These are phyloP conservation scores for Aspergillus pseudoglaucus DNA, from an alignment of 2,329 filamentous ascomycete species.

Conservation along the genomic window DNA sequence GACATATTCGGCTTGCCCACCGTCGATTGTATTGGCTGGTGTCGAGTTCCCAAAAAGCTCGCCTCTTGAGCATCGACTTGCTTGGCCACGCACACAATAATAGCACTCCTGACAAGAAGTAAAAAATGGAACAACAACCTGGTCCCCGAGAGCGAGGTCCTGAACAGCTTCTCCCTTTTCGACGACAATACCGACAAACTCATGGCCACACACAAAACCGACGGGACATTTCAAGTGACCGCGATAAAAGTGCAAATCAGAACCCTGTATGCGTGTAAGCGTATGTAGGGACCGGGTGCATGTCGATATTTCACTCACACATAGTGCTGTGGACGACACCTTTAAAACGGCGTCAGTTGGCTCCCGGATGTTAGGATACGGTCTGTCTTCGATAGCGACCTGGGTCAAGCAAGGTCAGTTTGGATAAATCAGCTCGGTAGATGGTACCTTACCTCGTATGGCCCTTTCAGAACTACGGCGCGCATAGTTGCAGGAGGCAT, in stretches of 20 bases:
- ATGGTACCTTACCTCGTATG: conserved; percentile 41
- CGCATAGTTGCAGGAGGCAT: conserved; percentile 57
- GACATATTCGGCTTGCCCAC: conserved; percentile 72
- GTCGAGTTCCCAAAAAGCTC: conserved; percentile 59
- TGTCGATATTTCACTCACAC: conserved; percentile 52
- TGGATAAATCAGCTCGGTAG: no score
- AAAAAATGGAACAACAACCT: conserved; percentile 70
- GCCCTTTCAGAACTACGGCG: conserved; percentile 75
- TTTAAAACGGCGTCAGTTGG: conserved; percentile 70
- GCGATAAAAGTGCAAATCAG: conserved; percentile 72
- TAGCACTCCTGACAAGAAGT: conserved; percentile 56
- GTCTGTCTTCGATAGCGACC: conserved; percentile 66
- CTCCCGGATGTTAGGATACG: conserved; percentile 63
- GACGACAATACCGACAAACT: conserved; percentile 70
- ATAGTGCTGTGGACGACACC: conserved; percentile 69
- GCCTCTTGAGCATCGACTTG: conserved; percentile 63
- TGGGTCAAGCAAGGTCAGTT: not conserved
- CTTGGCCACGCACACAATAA: conserved; percentile 73
- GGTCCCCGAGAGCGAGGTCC: conserved; percentile 63
- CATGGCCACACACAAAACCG: conserved; percentile 62
- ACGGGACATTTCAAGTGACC: conserved; percentile 46
- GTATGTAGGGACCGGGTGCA: no score
- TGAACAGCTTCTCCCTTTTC: conserved; percentile 60
- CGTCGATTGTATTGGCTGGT: conserved; percentile 52
- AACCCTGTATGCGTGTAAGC: not conserved